Evolutionary conservation across 2,329 filamentous ascomycete species (phyloP).

Genomic region (Ophiostoma triangulosporum): DNA sequence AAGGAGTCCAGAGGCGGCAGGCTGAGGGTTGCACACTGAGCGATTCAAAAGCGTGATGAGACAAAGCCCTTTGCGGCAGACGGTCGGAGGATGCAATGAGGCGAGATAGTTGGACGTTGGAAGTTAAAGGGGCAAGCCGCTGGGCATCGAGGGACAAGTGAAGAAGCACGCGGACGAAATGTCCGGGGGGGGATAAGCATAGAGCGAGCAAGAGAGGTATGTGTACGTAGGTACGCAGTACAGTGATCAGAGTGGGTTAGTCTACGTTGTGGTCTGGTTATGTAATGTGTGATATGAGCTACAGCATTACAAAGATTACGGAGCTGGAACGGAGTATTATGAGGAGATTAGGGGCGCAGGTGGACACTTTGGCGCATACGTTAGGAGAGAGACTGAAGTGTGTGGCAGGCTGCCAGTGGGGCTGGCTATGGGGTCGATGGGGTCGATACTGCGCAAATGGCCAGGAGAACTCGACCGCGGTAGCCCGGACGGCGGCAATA

Average conservation of each 20-base stretch:
- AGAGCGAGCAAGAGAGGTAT: background rate
- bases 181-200: background rate
- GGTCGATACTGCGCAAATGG: background rate
- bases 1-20: background rate
- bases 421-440: background rate
- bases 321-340: background rate
- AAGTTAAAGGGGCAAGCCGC: background rate
- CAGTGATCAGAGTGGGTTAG: background rate
- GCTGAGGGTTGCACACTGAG: background rate
- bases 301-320: background rate
- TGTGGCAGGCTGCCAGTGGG: background rate
- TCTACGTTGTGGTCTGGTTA: background rate
- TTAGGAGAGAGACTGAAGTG: background rate
- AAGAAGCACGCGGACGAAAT: background rate
- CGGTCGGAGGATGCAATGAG: background rate
- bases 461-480: background rate
- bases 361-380: background rate
- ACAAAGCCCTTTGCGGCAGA: background rate
- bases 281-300: too few species aligned
- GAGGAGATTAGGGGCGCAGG: background rate
- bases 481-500: too few species aligned
- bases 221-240: background rate
- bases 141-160: background rate
- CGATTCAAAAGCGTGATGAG: background rate
- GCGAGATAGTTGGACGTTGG: background rate